Conservation (phyloP, 352 stramenopile species). For the Phytophthora constricta region DNA sequence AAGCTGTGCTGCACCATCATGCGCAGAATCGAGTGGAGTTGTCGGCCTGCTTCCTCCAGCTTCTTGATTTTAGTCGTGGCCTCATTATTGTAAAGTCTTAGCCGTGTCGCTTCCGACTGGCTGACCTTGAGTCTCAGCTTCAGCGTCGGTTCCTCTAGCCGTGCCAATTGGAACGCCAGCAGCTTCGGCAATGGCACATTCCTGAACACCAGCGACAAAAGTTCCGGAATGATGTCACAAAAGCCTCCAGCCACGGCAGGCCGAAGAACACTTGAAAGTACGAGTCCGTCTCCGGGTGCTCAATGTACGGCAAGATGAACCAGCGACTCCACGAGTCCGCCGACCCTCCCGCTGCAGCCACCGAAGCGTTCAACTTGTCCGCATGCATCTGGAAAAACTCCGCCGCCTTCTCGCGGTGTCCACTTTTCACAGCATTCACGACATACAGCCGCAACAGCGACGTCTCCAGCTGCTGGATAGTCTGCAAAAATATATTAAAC, state of each 20-base stretch:
- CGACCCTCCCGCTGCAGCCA: constrained; percentile 19
- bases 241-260: constrained; percentile 72
- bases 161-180: constrained; percentile 73
- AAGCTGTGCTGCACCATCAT: constrained; percentile 77
- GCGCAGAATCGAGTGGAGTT: constrained; percentile 65
- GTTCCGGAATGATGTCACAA: constrained; percentile 80
- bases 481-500: constrained; percentile 57
- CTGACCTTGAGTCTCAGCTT: constrained; percentile 73
- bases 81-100: constrained; percentile 63
- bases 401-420: constrained; percentile 68
- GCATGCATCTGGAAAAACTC: constrained; percentile 81
- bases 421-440: constrained; percentile 77
- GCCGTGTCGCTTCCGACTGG: constrained; percentile 72
- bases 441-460: constrained; percentile 78
- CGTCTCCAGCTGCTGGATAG: constrained; percentile 68
- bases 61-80: constrained; percentile 60
- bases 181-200: constrained; percentile 80
- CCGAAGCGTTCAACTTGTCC: constrained; percentile 65
- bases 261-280: constrained; percentile 85
- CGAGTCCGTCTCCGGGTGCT: constrained; percentile 69
- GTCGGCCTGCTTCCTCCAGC: constrained; percentile 63
- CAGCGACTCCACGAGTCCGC: constrained; percentile 75
- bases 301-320: constrained; percentile 86
- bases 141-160: constrained; percentile 72
- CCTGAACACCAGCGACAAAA: constrained; percentile 77